Percentiles rank a stretch among this genome's conserved stretches.
Conservation (phyloP, 2,329 filamentous ascomycete genomes). For the Penicillium sp. region DNA sequence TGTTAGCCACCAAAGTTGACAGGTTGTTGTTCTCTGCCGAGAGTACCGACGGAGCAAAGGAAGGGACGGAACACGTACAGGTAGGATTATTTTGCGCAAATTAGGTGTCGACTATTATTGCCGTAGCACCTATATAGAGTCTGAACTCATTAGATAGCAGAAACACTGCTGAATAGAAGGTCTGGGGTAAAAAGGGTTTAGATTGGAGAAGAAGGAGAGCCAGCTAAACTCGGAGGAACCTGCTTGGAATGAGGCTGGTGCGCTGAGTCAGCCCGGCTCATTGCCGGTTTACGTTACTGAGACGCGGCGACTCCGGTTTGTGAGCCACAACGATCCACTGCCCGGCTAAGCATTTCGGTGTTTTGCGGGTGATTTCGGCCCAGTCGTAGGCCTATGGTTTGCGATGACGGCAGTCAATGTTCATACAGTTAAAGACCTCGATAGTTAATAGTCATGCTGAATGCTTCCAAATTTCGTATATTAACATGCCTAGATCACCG, state of each 20-base stretch:
- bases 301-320: not conserved
- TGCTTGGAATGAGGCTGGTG: slow-evolving; percentile 21
- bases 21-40: slow-evolving; percentile 21
- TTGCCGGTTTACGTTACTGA: slow-evolving; percentile 14
- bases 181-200: slow-evolving; percentile 13
- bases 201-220: slow-evolving; percentile 15
- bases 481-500: not conserved
- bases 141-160: slow-evolving; percentile 43
- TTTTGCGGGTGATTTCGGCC: slow-evolving; percentile 27
- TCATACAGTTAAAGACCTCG: not conserved
- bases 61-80: slow-evolving; percentile 21
- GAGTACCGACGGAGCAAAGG: slow-evolving; percentile 28
- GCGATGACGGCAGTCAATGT: slow-evolving; percentile 7
- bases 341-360: slow-evolving; percentile 23
- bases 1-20: slow-evolving; percentile 13
- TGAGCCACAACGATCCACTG: slow-evolving; percentile 7
- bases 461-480: not conserved
- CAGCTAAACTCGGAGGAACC: slow-evolving; percentile 12
- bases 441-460: not conserved
- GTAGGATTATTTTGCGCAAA: slow-evolving; percentile 16
- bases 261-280: slow-evolving; percentile 25
- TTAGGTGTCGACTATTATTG: slow-evolving; percentile 44
- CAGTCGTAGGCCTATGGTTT: slow-evolving; percentile 14
- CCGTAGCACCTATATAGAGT: slow-evolving; percentile 41
- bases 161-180: slow-evolving; percentile 30